Percentiles rank a stretch among this genome's conserved stretches.
Conservation (phyloP, 345 rosid species). For the Bruguiera parviflora region DNA sequence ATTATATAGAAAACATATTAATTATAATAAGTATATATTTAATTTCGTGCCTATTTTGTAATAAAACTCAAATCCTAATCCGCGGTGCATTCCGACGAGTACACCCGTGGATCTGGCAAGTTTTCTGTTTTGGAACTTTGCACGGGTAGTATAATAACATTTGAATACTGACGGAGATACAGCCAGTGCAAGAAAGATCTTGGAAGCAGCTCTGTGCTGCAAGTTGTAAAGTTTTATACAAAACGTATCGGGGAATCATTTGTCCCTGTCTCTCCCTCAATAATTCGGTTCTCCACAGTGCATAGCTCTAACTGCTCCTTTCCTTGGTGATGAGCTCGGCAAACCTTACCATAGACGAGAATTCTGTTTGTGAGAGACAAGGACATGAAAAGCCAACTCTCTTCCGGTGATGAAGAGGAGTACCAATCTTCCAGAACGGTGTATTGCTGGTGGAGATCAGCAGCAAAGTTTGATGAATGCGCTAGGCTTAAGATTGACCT, state of each 20-base stretch:
- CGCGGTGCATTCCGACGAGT: too few relatives aligned
- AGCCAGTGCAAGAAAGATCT: constrained; percentile 19
- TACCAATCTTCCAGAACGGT: constrained; percentile 16
- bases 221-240: too few relatives aligned
- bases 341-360: too few relatives aligned
- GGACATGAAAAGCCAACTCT: constrained; percentile 39
- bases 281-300: not conserved
- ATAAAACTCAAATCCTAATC: too few relatives aligned
- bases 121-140: too few relatives aligned
- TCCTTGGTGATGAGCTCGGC: too few relatives aligned
- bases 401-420: constrained; percentile 35
- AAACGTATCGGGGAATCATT: not conserved
- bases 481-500: constrained; percentile 31
- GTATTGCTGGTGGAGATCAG: constrained; percentile 54
- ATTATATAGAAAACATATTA: too few relatives aligned
- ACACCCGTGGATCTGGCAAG: too few relatives aligned
- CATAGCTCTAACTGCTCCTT: too few relatives aligned
- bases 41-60: too few relatives aligned
- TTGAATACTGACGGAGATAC: not conserved
- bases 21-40: too few relatives aligned
- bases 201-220: constrained; percentile 15
- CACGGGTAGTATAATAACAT: too few relatives aligned
- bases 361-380: not conserved
- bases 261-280: not conserved
- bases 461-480: constrained; percentile 38